A percentile compares a stretch with the other conserved stretches of the same genome.
Conservation (phyloP, 1,284 basidiomycete genomes). For the Neonothopanus nambi region DNA sequence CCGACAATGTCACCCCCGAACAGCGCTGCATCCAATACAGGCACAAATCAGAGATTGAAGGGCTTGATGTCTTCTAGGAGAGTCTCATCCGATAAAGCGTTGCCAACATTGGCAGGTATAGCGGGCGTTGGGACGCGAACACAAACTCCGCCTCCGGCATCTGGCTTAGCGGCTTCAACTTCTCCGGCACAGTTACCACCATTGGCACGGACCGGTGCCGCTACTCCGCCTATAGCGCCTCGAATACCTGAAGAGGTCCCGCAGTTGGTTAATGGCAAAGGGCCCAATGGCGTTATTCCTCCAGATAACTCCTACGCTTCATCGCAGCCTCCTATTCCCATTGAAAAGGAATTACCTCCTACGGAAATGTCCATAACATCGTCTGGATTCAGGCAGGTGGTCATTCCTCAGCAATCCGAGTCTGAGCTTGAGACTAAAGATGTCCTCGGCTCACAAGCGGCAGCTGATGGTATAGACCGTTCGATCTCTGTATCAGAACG, state of each 20-base stretch:
- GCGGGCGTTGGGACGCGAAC: background rate
- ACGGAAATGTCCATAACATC: background rate
- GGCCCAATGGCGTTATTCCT: background rate
- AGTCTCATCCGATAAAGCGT: constrained; percentile 36
- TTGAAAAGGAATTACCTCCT: constrained; percentile 11
- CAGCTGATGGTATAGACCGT: too few species aligned
- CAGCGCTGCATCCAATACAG: constrained; percentile 10
- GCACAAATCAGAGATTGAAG: constrained; percentile 43
- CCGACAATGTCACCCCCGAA: constrained; percentile 22
- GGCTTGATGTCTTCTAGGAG: constrained; percentile 40
- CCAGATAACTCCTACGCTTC: constrained; percentile 10
- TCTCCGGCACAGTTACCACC: constrained; percentile 12
- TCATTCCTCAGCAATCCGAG: constrained; percentile 3
- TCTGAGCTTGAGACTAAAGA: background rate
- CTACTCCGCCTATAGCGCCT: too few species aligned
- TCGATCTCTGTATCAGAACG: too few species aligned
- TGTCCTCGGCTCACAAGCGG: too few species aligned
- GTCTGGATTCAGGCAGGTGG: constrained; percentile 18
- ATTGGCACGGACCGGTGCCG: background rate
- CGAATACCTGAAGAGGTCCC: too few species aligned
- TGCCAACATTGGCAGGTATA: constrained; percentile 33
- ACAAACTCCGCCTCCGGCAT: constrained; percentile 6
- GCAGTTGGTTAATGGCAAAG: background rate
- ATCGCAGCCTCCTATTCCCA: constrained; percentile 13
- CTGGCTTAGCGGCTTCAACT: background rate